These are phyloP conservation scores for Biscutella laevigata DNA, from an alignment of 441 rosid species.

Conservation along the genomic window DNA sequence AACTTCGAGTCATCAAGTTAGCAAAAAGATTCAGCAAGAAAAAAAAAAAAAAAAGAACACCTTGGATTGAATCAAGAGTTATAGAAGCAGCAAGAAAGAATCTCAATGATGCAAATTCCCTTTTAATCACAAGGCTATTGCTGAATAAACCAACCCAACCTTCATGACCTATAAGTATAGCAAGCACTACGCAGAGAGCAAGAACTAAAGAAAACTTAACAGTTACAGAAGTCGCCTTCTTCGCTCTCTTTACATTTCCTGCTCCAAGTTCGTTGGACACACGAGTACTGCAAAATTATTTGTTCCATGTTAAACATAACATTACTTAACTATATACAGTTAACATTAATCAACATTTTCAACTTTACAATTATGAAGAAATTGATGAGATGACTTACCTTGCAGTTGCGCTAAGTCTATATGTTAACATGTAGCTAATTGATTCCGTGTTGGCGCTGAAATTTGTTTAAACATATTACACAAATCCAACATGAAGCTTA, in stretches of 20 bases:
- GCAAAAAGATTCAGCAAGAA: too few relatives aligned
- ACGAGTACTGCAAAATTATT: conserved; percentile 63
- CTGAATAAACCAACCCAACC: conserved; percentile 55
- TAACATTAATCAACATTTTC: too few relatives aligned
- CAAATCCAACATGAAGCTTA: conserved; percentile 53
- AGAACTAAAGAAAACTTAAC: conserved; percentile 46
- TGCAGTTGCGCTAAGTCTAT: conserved; percentile 61
- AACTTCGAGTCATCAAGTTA: too few relatives aligned
- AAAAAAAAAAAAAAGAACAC: too few relatives aligned
- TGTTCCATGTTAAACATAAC: too few relatives aligned
- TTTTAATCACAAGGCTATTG: conserved; percentile 27
- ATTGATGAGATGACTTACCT: too few relatives aligned
- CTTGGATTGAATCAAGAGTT: conserved; percentile 51
- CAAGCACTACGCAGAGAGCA: conserved; percentile 32
- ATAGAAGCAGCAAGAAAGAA: conserved; percentile 50
- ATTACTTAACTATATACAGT: too few relatives aligned
- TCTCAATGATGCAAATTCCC: conserved; percentile 42
- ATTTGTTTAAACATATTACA: background rate
- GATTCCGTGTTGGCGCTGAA: conserved; percentile 54
- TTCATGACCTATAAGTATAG: conserved; percentile 47
- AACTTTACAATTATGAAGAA: too few relatives aligned
- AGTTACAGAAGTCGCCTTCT: conserved; percentile 48
- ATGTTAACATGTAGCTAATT: conserved; percentile 47
- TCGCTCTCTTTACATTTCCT: conserved; percentile 41
- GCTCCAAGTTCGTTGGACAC: conserved; percentile 81